Evolutionary conservation across 352 stramenopile species (phyloP), one percentile per base, ranked within the genome.

Genomic region (Pythium brachiatum): DNA sequence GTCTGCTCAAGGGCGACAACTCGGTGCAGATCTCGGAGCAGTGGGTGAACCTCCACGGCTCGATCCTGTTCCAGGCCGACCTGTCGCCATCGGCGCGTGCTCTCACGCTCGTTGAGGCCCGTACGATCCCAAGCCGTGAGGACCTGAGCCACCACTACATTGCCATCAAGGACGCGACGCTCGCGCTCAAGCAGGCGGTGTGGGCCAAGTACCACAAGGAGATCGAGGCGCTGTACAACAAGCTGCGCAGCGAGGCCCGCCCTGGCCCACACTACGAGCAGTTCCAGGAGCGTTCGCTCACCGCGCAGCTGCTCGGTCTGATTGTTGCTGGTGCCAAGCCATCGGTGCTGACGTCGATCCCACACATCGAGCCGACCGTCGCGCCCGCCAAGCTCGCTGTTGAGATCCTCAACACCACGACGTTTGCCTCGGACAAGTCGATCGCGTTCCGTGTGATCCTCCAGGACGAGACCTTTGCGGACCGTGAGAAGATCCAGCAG

Each of bases 131-230:
- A 15, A 86, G 61, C 57, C 67, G 69, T 16, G 79, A 87, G 31
- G 83, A 92, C 8, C 27, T 92, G 51, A 84, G 73, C 52, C 83
- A 92, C 53, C 83, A 92, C 62, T 92, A 92, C 60, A 60, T 53
- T 18, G 76, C 70, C 1, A 74, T 92, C 53, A 84, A 86, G 53
- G 69, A 77, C n/a, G 83, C 81, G 3, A 89, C 81, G 8, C 82
- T 73, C 13, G 79, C 81, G 8, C 63, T 92, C 51, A 64, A 85
- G 44, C 83, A 92, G 53, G 76, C 83, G 16, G 75, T 90, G 21
- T 92, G 83, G 83, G 68, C 64, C 23, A 86, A 84, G 66, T 86
- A 86, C 59, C 73, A 76, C 29, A 53, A 38, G 18, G 47, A 89
- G 53, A 92, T 90, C 47, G 79, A 90, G 44, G 71, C 72, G 5